phyloP scores from a whole-genome alignment of 164 flowering plant genomes.

The Paratinospora sagittata region DNA sequence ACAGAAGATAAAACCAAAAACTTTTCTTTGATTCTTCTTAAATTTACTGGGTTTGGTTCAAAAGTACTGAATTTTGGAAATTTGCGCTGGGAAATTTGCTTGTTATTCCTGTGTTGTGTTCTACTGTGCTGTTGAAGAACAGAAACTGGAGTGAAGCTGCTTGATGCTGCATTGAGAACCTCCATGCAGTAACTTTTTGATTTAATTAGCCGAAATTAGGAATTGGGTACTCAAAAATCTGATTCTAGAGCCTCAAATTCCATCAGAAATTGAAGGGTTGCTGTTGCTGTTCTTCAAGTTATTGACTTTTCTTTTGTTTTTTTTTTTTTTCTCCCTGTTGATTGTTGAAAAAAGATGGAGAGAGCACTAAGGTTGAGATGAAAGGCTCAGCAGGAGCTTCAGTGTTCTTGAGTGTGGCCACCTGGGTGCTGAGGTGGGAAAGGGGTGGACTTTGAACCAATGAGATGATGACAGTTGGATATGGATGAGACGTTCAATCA shows the following conservation, averaged over 20 bases:
- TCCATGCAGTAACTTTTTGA: conserved; percentile 47
- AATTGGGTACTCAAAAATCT: conserved; percentile 17
- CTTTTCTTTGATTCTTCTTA: conserved; percentile 30
- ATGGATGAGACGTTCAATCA: conserved; percentile 12
- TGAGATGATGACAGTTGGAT: conserved; percentile 17
- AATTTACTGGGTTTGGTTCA: conserved; percentile 9
- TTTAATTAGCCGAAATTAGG: neutral
- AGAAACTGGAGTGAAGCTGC: conserved; percentile 54
- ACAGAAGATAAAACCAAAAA: conserved; percentile 53
- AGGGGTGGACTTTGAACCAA: conserved; percentile 10
- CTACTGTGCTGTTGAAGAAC: conserved; percentile 46
- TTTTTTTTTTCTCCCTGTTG: neutral
- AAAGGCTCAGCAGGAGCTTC: conserved; percentile 15
- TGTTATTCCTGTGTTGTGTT: conserved; percentile 43
- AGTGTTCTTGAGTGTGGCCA: conserved; percentile 6
- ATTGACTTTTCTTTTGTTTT: neutral
- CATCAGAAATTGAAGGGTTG: conserved; percentile 17
- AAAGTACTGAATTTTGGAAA: conserved; percentile 23
- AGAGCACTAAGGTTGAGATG: conserved; percentile 10
- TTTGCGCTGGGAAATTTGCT: conserved; percentile 28
- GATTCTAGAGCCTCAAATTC: conserved; percentile 20
- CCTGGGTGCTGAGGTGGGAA: conserved; percentile 15
- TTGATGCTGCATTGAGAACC: conserved; percentile 57
- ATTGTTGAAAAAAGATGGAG: conserved; percentile 3
- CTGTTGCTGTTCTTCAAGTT: neutral